These are phyloP conservation scores for Coniferiporia weirii DNA, from an alignment of 1,284 basidiomycete species.

Conservation along the genomic window DNA sequence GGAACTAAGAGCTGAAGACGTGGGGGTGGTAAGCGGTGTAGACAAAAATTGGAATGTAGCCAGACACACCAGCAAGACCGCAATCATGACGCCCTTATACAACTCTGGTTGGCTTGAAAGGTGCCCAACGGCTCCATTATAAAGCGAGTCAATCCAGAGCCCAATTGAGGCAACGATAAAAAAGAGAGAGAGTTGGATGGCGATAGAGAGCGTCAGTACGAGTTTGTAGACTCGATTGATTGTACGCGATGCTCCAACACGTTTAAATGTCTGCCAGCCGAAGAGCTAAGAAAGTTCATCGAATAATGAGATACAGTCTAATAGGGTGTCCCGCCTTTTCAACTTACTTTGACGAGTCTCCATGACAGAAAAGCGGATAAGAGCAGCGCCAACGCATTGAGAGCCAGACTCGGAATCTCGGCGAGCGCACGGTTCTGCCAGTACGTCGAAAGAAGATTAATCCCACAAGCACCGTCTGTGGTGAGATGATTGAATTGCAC, in stretches of 20 bases:
- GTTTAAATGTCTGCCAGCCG: constrained; percentile 82
- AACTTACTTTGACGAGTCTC: constrained; percentile 63
- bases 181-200: constrained; percentile 70
- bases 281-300: constrained; percentile 43
- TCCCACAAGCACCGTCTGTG: constrained; percentile 57
- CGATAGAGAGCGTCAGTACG: constrained; percentile 64
- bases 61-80: constrained; percentile 46
- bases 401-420: constrained; percentile 59
- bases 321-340: background rate
- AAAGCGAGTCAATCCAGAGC: constrained; percentile 73
- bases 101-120: constrained; percentile 39
- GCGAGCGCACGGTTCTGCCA: constrained; percentile 51
- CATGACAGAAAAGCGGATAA: constrained; percentile 63
- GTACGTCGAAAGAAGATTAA: constrained; percentile 51
- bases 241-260: constrained; percentile 67
- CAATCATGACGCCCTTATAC: constrained; percentile 52
- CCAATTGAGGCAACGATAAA: constrained; percentile 66
- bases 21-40: constrained; percentile 7
- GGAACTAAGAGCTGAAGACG: constrained; percentile 51
- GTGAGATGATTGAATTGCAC: constrained; percentile 50
- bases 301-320: constrained; percentile 1
- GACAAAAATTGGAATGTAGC: background rate
- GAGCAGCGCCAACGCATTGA: constrained; percentile 58
- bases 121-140: constrained; percentile 56
- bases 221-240: constrained; percentile 72